Evolutionary conservation across 768 basidiomycete species (phyloP).

Genomic region (Arthromyces matolae): DNA sequence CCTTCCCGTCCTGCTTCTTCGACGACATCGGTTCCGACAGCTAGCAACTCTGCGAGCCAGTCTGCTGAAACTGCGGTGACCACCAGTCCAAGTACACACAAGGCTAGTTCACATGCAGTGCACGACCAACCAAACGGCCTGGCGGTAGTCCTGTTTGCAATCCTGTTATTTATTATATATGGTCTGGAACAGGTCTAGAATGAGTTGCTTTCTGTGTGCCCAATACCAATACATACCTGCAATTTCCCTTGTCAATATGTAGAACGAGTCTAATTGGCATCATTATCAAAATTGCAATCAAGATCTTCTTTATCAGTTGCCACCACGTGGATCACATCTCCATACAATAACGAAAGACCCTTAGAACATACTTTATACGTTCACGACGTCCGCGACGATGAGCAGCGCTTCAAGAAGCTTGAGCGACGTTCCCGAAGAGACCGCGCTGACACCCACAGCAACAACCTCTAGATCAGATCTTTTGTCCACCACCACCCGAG

Average conservation of each 20-base stretch:
- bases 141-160: no score
- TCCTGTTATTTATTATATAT: no score
- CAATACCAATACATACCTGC: no score
- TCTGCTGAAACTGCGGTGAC: constrained; percentile 4
- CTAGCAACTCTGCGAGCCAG: constrained; percentile 5
- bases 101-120: no score
- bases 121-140: no score
- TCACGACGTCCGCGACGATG: constrained; percentile 16
- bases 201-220: no score
- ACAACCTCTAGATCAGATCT: constrained; percentile 10
- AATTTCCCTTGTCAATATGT: no score
- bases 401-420: constrained; percentile 22
- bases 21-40: background rate
- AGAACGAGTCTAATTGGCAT: no score
- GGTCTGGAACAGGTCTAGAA: no score
- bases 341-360: background rate
- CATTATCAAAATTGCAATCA: no score
- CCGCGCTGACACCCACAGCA: constrained; percentile 15
- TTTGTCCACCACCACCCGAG: background rate
- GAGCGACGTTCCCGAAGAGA: constrained; percentile 34
- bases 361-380: background rate
- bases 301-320: constrained; percentile 3
- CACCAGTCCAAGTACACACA: constrained; percentile 10
- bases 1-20: constrained; percentile 17
- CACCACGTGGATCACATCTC: constrained; percentile 3